Evolutionary conservation across 2,329 filamentous ascomycete species (phyloP).

Genomic region (Cladophialophora exuberans): DNA sequence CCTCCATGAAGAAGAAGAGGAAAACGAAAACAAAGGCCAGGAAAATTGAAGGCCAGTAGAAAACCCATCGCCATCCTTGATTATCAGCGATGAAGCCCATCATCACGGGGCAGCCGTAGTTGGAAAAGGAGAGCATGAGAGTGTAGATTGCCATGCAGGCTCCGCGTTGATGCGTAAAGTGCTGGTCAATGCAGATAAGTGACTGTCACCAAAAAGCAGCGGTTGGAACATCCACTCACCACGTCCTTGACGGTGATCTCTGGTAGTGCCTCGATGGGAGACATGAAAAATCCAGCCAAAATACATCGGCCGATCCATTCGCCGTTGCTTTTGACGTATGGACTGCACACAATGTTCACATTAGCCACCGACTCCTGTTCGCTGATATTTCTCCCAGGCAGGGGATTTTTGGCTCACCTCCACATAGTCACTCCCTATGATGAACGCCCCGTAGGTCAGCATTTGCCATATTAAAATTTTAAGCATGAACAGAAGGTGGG

Average conservation of each 20-base stretch:
- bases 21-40: slow-evolving; percentile 19
- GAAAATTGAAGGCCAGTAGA: slow-evolving; percentile 19
- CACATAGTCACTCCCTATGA: neutral
- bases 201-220: neutral
- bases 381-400: neutral
- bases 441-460: neutral
- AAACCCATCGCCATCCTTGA: slow-evolving; percentile 33
- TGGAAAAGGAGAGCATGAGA: slow-evolving; percentile 23
- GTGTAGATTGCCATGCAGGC: slow-evolving; percentile 28
- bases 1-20: slow-evolving; percentile 27
- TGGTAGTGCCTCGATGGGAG: slow-evolving; percentile 53
- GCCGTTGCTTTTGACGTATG: slow-evolving; percentile 48
- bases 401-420: neutral
- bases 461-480: neutral
- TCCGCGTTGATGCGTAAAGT: slow-evolving; percentile 34
- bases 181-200: slow-evolving; percentile 36
- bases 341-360: slow-evolving; percentile 35
- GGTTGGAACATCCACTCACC: slow-evolving; percentile 6
- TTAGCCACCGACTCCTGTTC: slow-evolving; percentile 39
- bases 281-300: slow-evolving; percentile 51
- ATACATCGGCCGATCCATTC: slow-evolving; percentile 54
- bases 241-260: slow-evolving; percentile 52
- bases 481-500: slow-evolving; percentile 9
- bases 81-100: slow-evolving; percentile 30
- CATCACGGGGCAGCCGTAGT: slow-evolving; percentile 26